Percentiles rank a stretch among this genome's conserved stretches.
These are phyloP conservation scores for Gigaspora rosea DNA, from an alignment of 192 early-diverging fungal species.

Conservation along the genomic window DNA sequence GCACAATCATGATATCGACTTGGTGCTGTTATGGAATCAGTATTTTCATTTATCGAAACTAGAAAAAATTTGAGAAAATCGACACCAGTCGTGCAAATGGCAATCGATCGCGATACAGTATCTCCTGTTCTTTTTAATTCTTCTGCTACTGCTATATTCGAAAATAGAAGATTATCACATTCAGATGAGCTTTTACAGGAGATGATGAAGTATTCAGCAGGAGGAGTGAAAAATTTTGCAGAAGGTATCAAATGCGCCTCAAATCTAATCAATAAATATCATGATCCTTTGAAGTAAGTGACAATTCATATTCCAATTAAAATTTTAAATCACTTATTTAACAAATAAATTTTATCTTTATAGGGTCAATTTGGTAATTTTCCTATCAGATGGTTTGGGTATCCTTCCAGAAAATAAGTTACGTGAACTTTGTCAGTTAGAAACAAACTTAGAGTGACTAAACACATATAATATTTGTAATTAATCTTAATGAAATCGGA, in stretches of 20 bases:
- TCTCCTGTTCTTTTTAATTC: too few species aligned
- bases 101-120: too few species aligned
- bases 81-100: not conserved
- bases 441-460: conserved; percentile 4
- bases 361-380: conserved; percentile 31
- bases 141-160: not conserved
- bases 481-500: too few species aligned
- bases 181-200: not conserved
- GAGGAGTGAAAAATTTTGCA: not conserved
- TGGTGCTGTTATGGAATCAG: conserved; percentile 30
- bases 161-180: conserved; percentile 12
- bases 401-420: not conserved
- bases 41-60: conserved; percentile 32
- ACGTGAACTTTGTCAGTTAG: not conserved
- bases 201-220: conserved; percentile 6
- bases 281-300: conserved; percentile 27
- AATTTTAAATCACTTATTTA: not conserved
- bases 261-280: not conserved
- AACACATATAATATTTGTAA: too few species aligned
- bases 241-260: conserved; percentile 1
- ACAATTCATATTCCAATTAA: not conserved
- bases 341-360: not conserved
- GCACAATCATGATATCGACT: conserved; percentile 19
- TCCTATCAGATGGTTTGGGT: conserved; percentile 31
- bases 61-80: conserved; percentile 4